These are phyloP conservation scores for Scleroderma bovista DNA, from an alignment of 768 basidiomycete species.

Conservation along the genomic window DNA sequence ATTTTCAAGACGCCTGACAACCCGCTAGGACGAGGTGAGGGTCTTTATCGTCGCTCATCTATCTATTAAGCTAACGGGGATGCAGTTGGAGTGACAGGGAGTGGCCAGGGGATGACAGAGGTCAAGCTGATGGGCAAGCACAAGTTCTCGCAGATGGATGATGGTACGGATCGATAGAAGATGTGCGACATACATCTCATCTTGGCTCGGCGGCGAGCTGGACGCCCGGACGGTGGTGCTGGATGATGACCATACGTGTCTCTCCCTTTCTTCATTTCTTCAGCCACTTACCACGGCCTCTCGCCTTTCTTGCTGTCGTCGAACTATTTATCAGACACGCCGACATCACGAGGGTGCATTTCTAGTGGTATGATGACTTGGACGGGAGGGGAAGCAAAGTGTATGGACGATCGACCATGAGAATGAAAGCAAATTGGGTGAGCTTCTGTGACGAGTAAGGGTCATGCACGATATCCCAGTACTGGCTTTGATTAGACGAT, in stretches of 20 bases:
- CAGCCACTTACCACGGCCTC: conserved; percentile 12
- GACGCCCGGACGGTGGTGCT: conserved; percentile 2
- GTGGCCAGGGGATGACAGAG: conserved; percentile 86
- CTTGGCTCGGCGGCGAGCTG: background rate
- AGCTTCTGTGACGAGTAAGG: conserved; percentile 11
- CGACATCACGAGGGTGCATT: background rate
- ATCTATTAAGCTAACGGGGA: conserved; percentile 10
- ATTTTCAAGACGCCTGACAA: conserved; percentile 96
- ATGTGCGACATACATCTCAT: conserved; percentile 1
- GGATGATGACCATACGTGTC: conserved; percentile 20
- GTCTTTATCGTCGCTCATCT: conserved; percentile 16
- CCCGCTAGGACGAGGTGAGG: conserved; percentile 75
- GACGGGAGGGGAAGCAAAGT: background rate
- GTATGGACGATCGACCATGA: conserved; percentile 5
- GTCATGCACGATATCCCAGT: conserved; percentile 7
- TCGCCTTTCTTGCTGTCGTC: conserved; percentile 15
- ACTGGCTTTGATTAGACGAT: conserved; percentile 9
- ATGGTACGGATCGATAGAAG: conserved; percentile 29
- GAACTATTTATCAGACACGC: conserved; percentile 7
- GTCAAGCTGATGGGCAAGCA: conserved; percentile 64
- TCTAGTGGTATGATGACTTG: background rate
- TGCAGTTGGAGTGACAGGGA: conserved; percentile 85
- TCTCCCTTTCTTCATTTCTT: conserved; percentile 14
- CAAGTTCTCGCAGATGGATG: conserved; percentile 57
- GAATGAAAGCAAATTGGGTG: conserved; percentile 11